phyloP scores from a whole-genome alignment of 1,284 basidiomycete genomes.

The Cronartium quercuum region DNA sequence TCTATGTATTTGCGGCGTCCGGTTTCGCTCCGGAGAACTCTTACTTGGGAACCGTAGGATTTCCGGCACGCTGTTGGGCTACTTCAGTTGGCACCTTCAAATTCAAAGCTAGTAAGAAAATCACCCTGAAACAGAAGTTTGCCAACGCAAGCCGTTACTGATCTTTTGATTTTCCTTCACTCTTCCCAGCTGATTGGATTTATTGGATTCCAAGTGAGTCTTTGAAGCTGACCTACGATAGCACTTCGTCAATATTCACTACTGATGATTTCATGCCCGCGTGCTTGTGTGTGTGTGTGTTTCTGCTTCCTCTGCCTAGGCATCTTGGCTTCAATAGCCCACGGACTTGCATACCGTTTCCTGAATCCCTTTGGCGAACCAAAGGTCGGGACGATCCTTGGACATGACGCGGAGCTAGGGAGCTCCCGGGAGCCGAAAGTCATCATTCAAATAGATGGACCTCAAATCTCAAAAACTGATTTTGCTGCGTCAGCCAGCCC shows the following conservation, averaged over 20 bases:
- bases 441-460: background rate
- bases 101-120: conserved; percentile 4
- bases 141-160: background rate
- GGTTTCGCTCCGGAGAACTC: background rate
- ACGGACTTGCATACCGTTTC: conserved; percentile 15
- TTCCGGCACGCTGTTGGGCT: conserved; percentile 15
- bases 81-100: background rate
- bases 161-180: background rate
- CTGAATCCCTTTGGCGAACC: conserved; percentile 3
- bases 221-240: background rate
- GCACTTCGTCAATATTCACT: background rate
- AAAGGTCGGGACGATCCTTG: background rate
- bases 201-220: conserved; percentile 28
- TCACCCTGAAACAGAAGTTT: background rate
- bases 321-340: background rate
- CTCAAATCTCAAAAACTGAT: background rate
- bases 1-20: conserved; percentile 15
- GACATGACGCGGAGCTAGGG: background rate
- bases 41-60: conserved; percentile 5
- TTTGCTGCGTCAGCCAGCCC: too few relatives aligned
- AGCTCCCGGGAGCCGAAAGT: background rate
- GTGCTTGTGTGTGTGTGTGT: too few relatives aligned
- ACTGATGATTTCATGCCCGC: background rate
- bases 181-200: conserved; percentile 14
- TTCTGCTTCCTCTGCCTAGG: background rate